phyloP scores from a whole-genome alignment of 1,139 yeast species.

The Yamadazyma mexicana region DNA sequence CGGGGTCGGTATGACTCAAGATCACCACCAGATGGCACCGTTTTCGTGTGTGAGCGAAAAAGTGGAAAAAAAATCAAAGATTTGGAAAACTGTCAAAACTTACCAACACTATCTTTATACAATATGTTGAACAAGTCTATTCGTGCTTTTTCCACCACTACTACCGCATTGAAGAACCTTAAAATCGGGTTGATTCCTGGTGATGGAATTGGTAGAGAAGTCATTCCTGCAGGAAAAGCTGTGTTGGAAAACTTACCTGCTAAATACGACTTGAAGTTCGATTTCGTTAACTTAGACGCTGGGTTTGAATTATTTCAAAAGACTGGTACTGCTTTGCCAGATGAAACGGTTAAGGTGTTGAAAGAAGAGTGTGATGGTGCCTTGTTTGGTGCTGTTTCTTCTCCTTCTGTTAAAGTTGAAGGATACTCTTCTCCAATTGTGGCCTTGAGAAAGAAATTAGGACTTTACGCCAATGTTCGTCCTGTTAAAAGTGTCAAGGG shows the following conservation, averaged over 20 bases:
- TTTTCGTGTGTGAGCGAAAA: not conserved
- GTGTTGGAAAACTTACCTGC: conserved; percentile 80
- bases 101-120: not conserved
- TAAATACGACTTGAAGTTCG: conserved; percentile 73
- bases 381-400: conserved; percentile 93
- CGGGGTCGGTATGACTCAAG: conserved; percentile 8
- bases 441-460: conserved; percentile 92
- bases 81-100: conserved; percentile 2
- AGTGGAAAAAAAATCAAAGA: conserved; percentile 1
- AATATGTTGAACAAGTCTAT: conserved; percentile 12
- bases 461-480: conserved; percentile 93
- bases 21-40: not conserved
- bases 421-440: conserved; percentile 98
- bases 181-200: conserved; percentile 82
- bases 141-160: conserved; percentile 39
- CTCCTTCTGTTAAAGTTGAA: conserved; percentile 89
- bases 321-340: conserved; percentile 95
- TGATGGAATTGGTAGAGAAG: conserved; percentile 97
- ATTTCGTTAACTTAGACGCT: conserved; percentile 85
- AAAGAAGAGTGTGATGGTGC: conserved; percentile 92
- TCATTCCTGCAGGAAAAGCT: conserved; percentile 90
- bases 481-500: conserved; percentile 94
- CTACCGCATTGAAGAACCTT: conserved; percentile 33
- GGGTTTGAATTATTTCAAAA: conserved; percentile 91
- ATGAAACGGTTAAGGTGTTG: conserved; percentile 80